Evolutionary conservation across 371 early-diverging fungal genomes (phyloP), one percentile per base, ranked within the genome.

Genomic region (Dichotomocladium elegans): DNA sequence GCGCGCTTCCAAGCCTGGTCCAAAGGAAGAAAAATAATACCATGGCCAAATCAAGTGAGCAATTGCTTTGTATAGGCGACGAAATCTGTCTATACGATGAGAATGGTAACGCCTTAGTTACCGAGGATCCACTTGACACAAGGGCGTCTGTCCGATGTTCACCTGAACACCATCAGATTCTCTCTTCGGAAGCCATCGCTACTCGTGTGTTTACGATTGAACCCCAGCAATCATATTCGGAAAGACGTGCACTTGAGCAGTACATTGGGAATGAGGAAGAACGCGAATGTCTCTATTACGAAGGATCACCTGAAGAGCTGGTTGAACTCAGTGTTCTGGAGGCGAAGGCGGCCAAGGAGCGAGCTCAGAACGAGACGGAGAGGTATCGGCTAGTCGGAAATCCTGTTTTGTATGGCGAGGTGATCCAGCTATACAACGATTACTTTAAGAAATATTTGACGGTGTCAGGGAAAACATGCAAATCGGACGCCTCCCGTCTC

Each of bases 341-440:
- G n/a, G 41, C 60, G 34, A 58, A 55, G 41, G 73, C 72, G 3
- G 42, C 49, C 26, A 63, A 64, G 26, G 77, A 77, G 33, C 49
- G 50, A 12, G 41, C 54, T 3, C 70, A 70, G 34, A 77, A 77
- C 56, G 61, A 70, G 31, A 55, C 66, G 1, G 77, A 77, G 26
- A 28, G 44, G 22, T 47, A 53, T n/a, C 66, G 76, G 17, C 52
- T 76, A 42, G 57, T 63, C 41, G 70, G 73, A 21, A 77, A 70
- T 27, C 68, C 77, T 1, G 72, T 79, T 0, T 25, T 83, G 7
- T 83, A 83, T 51, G 83, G 83, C 4, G 70, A 67, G 47, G 60
- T 78, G 6, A 63, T 81, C 22, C 80, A 79, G 47, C 61, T 83
- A 14, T 66, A 64, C 43, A 79, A 76, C 53, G 60, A 66, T 15